Evolutionary conservation across 2,329 filamentous ascomycete genomes (phyloP), one percentile per base, ranked within the genome.

Genomic region (Orbilia oligospora): DNA sequence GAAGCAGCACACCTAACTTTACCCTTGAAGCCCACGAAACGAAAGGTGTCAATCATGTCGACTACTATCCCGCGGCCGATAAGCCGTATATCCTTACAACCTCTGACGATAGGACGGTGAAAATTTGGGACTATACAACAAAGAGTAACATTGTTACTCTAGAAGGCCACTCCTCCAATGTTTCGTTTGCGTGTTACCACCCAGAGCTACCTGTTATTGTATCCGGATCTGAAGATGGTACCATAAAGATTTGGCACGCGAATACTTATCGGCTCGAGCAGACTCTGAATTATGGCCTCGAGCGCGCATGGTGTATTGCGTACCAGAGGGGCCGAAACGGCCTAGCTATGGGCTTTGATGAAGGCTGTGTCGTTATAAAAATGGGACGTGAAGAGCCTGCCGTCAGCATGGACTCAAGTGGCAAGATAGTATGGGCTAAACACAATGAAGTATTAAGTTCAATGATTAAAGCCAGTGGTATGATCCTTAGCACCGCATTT

Each of bases 81-180:
- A 91, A 91, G 84, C 90, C 90, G 27, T 98, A 99, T 83, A 91
- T 99, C 55, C 91, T 99, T 80, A 99, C 96, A 24, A 97, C 95
- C 14, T 97, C 94, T 6, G 96, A 99, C 84, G 96, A 98, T 85
- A 91, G 93, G 82, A 98, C 95, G 0, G 93, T 98, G 82, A 98
- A 98, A 88, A 90, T 99, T 70, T 99, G 96, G 95, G 96, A 99
- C 84, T 98, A 99, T 87, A 98, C 95, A 12, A 98, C 94, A 61
- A 99, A 99, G 86, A 96, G 94, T 12, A 88, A 98, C 81, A 97
- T 98, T 83, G 96, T 96, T 33, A 98, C 95, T 1, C 88, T 99
- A 58, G 96, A 99, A 85, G 96, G 96, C 30, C 96, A 99, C 85
- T 97, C 94, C 33, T 97, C 94, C 85, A 99, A 99, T 83, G 96